Evolutionary conservation across 441 rosid species (phyloP), one percentile per base, ranked within the genome.

Genomic region (Populus hybrid): DNA sequence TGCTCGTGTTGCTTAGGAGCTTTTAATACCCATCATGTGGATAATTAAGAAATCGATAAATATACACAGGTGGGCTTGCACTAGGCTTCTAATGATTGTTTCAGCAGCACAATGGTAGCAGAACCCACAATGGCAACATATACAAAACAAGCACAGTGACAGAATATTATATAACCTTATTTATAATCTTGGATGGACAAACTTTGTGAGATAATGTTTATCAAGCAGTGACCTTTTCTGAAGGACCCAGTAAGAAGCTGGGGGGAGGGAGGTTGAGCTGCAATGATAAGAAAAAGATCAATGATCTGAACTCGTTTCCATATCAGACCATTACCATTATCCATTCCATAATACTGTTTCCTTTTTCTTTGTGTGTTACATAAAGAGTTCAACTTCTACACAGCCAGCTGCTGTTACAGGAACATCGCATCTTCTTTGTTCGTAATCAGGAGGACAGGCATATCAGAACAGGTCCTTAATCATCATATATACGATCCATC

Each of bases 1-100:
- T 80, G 64, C 36, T 76, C 68, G 38, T 73, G 42, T 56, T 79
- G 81, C 82, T 73, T 64, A 77, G 73, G 28, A 64, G 42, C 35
- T 77, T 81, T 84, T 68, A 50, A 76, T 64, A 29, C 77, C 70
- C 36, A 74, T 35, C 56, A 63, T 20, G 74, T 68, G 67, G 67
- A 40, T 53, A 61, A 28, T 35, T 40, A 10, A 11, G 14, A 78
- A 81, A 71, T 70, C 77, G 73, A 80, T 78, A 67, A 18, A 70
- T 21, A 71, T 53, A 73, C 76, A 59, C 73, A 26, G 28, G 65
- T 31, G 65, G 67, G 74, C 40, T 59, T 67, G 71, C 79, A 80
- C 78, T 70, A 64, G 56, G 31, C 67, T 68, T 73, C 76, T 75
- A 65, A 29, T 61, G 38, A 29, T 72, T 45, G 59, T 23, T 65